Percentiles rank a stretch among this genome's conserved stretches.
These are phyloP conservation scores for Graphilbum ipis-grandicollis DNA, from an alignment of 2,329 filamentous ascomycete species.

Conservation along the genomic window DNA sequence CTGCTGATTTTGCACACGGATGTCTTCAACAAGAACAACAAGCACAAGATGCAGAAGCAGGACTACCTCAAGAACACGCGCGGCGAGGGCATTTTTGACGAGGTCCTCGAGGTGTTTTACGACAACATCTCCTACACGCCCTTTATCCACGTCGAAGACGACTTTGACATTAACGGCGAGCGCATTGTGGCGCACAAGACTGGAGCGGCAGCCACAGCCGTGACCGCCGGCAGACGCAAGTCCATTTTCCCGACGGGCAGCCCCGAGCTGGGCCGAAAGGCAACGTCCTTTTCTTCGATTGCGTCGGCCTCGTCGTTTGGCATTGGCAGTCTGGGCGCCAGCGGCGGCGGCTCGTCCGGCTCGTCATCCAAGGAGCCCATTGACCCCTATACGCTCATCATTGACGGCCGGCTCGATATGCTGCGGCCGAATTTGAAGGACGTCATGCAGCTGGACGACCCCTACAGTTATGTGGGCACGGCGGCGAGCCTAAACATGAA, in stretches of 20 bases:
- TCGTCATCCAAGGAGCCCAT: slow-evolving; percentile 80
- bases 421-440: slow-evolving; percentile 77
- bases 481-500: slow-evolving; percentile 59
- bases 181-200: slow-evolving; percentile 54
- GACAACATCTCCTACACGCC: slow-evolving; percentile 98
- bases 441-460: slow-evolving; percentile 82
- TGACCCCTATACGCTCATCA: slow-evolving; percentile 85
- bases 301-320: no score
- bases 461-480: slow-evolving; percentile 74
- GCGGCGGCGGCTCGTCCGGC: no score
- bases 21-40: slow-evolving; percentile 99
- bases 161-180: slow-evolving; percentile 62
- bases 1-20: slow-evolving; percentile 93
- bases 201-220: no score
- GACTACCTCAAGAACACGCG: slow-evolving; percentile 93
- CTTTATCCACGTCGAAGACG: slow-evolving; percentile 94
- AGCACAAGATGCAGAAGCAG: slow-evolving; percentile 91
- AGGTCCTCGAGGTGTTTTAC: slow-evolving; percentile 90
- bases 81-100: slow-evolving; percentile 81
- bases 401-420: slow-evolving; percentile 73
- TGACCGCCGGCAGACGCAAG: slow-evolving; percentile 53
- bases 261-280: neutral
- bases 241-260: slow-evolving; percentile 47
- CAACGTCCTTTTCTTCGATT: no score
- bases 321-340: no score